Base-by-base conservation (phyloP, 2,329 filamentous ascomycete genomes). In the Cryphonectria parasitica region DNA sequence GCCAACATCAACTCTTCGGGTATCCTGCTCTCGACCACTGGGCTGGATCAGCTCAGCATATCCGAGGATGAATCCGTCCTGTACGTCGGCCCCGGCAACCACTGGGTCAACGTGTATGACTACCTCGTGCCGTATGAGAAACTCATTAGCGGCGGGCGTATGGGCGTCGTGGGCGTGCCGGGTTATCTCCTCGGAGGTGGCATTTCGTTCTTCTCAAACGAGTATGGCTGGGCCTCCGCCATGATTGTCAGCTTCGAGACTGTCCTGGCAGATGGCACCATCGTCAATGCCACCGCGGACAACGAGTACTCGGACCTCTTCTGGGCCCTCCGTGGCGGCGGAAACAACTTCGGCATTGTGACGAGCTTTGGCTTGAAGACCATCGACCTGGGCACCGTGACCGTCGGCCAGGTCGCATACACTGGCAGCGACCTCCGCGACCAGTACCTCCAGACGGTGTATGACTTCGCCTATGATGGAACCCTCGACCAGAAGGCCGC, bases 21-120 rank as follows among this genome's bases (percentile, higher is more conserved):
- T n/a, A 74, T 79, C 58, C 73, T 78, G 0, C 78, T 85, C 64
- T 81, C 81, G 68, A 76, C 85, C 41, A 77, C 77, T 34, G 69
- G 75, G 43, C 62, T 81, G n/a, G 77, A 78, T 52, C 72, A 76
- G n/a, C 75, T 80, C n/a, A 67, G 71, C 36, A 63, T 79, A 5
- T 78, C 78, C 15, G 69, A 70, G 1, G 79, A 80, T 56, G 73
- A 72, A 64, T 74, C 70, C 22, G 77, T 77, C 13, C 76, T 77
- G 31, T 75, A 73, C 13, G 74, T 81, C 6, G 80, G 79, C 5
- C 74, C 78, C 34, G 79, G 78, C 28, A 75, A 75, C 62, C 75
- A 74, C 54, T 79, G 79, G 75, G 74, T 76, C 19, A 72, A 70
- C 3, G 75, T 81, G n/a, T 80, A 80, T 64, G 73, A 73, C 0